Evolutionary conservation across 257 asterid genomes (phyloP).

Genomic region (Petunia secreta): DNA sequence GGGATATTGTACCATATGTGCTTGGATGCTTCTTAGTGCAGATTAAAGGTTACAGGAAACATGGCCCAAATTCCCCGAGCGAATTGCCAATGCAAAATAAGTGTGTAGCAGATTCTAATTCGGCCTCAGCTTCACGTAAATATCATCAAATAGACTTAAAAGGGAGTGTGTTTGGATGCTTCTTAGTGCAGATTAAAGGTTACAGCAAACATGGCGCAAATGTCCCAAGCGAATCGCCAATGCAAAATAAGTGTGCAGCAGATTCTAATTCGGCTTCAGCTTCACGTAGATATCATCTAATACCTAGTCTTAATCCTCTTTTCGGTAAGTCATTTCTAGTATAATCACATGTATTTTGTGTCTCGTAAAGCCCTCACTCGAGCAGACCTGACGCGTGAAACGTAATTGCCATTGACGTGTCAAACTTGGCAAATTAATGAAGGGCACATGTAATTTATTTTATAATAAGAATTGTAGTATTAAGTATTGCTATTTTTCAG

Average conservation of each 20-base stretch:
- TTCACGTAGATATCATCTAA: neutral
- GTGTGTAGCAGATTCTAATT: no score
- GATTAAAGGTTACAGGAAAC: neutral
- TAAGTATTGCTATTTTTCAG: no score
- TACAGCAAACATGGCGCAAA: neutral
- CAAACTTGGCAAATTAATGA: no score
- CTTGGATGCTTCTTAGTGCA: neutral
- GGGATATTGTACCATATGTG: neutral
- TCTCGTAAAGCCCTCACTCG: no score
- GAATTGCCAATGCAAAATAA: neutral
- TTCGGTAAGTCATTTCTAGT: neutral
- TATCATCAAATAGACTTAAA: neutral
- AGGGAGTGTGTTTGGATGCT: neutral
- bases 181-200: neutral
- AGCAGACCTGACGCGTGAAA: no score
- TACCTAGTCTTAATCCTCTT: neutral
- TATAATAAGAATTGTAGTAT: no score
- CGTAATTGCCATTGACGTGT: no score
- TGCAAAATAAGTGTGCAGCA: neutral
- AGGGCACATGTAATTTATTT: no score
- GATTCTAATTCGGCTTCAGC: neutral
- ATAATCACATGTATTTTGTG: no score
- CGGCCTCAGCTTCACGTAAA: no score
- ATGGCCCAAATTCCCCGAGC: neutral
- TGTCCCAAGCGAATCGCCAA: neutral